Conservation (phyloP, 768 basidiomycete species). For the Myochromella boudieri region DNA sequence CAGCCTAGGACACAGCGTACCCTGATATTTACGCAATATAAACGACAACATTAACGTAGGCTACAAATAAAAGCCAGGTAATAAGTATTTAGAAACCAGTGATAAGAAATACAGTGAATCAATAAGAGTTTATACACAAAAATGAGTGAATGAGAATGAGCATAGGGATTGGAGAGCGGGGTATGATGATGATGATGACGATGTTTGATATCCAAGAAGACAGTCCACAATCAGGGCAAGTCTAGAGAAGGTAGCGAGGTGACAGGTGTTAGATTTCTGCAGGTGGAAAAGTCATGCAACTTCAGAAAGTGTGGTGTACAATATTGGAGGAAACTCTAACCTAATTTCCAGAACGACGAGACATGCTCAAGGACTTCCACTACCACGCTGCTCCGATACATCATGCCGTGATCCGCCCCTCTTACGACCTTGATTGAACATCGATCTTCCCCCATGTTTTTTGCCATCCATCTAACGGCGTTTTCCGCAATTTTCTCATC, state of each 20-base stretch:
- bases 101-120: constrained; percentile 22
- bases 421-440: constrained; percentile 82
- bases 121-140: constrained; percentile 8
- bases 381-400: constrained; percentile 89
- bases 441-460: constrained; percentile 69
- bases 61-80: constrained; percentile 10
- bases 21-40: constrained; percentile 11
- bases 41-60: constrained; percentile 17
- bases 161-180: constrained; percentile 6
- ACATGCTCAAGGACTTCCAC: constrained; percentile 81
- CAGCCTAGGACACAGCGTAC: constrained; percentile 9
- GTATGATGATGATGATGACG: constrained; percentile 15
- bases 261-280: background rate
- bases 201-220: constrained; percentile 10
- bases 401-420: constrained; percentile 89
- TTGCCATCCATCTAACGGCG: constrained; percentile 92
- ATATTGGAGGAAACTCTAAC: constrained; percentile 15
- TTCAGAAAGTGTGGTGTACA: constrained; percentile 1
- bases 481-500: constrained; percentile 94
- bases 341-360: constrained; percentile 51
- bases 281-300: too few species aligned
- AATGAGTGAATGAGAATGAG: constrained; percentile 4
- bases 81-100: constrained; percentile 13
- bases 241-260: too few species aligned
- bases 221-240: background rate